Evolutionary conservation across 2,329 filamentous ascomycete genomes (phyloP).

Genomic region (Claviceps maximensis): DNA sequence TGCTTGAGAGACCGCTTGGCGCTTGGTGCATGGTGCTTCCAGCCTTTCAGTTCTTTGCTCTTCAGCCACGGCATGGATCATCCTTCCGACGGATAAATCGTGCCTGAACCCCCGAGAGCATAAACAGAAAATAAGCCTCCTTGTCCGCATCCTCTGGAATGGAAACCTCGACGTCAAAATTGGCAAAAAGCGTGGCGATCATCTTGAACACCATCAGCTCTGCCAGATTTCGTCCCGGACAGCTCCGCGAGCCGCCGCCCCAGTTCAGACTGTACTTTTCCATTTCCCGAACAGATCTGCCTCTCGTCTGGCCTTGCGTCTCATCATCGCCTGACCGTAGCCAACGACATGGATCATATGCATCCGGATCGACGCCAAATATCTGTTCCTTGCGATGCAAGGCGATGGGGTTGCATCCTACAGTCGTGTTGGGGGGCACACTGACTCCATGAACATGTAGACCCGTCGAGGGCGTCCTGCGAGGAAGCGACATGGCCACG

Average conservation of each 20-base stretch:
- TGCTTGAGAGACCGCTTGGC: too few species aligned
- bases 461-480: conserved; percentile 26
- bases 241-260: conserved; percentile 37
- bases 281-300: conserved; percentile 22
- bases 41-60: background rate
- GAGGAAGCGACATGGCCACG: conserved; percentile 36
- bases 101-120: conserved; percentile 33
- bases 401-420: conserved; percentile 37
- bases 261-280: conserved; percentile 36
- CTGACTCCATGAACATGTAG: conserved; percentile 24
- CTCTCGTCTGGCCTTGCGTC: conserved; percentile 6
- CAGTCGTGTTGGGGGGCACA: conserved; percentile 31
- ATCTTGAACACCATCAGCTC: conserved; percentile 35
- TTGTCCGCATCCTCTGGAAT: conserved; percentile 26
- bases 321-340: conserved; percentile 15
- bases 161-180: conserved; percentile 30
- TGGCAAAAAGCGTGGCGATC: conserved; percentile 25
- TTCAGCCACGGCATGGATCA: background rate
- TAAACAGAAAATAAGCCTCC: conserved; percentile 37
- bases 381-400: conserved; percentile 37
- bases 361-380: conserved; percentile 31
- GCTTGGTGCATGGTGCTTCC: too few species aligned
- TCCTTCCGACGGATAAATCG: conserved; percentile 18
- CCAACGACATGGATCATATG: conserved; percentile 36
- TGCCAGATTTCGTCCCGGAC: conserved; percentile 36